Conservation (phyloP, 345 rosid species). For the Rhizophora mangle region DNA sequence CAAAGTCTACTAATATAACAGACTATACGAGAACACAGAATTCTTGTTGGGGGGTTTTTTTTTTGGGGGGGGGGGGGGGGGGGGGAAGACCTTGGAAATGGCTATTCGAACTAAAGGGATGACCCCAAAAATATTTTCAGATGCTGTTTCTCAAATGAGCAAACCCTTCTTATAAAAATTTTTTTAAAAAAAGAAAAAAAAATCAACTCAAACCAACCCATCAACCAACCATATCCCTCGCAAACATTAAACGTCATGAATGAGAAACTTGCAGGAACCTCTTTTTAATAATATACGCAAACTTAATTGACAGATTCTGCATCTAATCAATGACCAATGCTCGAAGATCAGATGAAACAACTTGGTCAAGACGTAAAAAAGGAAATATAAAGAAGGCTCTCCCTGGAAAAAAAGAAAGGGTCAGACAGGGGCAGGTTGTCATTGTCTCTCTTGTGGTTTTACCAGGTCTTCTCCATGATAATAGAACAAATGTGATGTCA, state of each 20-base stretch:
- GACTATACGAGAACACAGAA: not conserved
- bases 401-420: no score
- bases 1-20: no score
- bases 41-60: no score
- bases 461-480: not conserved
- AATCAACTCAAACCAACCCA: not conserved
- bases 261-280: constrained; percentile 13
- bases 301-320: constrained; percentile 20
- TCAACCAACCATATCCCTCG: not conserved
- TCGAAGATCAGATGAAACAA: not conserved
- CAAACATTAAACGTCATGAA: not conserved
- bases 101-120: not conserved
- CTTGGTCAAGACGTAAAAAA: not conserved
- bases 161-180: not conserved
- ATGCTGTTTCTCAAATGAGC: not conserved
- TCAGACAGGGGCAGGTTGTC: no score
- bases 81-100: not conserved
- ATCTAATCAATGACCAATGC: not conserved
- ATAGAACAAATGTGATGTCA: not conserved
- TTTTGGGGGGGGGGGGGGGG: not conserved
- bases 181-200: not conserved
- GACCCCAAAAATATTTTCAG: not conserved
- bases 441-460: no score
- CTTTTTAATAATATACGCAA: not conserved
- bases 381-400: not conserved